Conservation (phyloP, 805 yeast genomes). For the Ogataea trehalophila region DNA sequence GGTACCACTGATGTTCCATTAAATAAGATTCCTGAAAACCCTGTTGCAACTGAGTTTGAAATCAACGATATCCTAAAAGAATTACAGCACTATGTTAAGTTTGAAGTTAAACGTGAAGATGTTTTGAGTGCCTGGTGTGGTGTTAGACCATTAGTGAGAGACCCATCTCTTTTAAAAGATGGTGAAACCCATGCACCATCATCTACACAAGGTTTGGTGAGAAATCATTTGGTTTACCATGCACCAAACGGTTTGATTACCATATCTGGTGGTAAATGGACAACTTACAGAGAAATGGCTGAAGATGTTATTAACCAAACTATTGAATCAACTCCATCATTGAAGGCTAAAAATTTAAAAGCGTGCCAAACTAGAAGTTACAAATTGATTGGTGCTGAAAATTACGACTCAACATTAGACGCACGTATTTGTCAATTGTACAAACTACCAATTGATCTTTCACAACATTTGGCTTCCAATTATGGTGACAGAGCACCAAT, state of each 20-base stretch:
- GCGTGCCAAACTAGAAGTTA: constrained; percentile 51
- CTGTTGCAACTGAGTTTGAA: constrained; percentile 83
- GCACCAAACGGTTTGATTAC: constrained; percentile 74
- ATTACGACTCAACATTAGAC: constrained; percentile 66
- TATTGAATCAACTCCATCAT: constrained; percentile 41
- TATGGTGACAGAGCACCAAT: constrained; percentile 89
- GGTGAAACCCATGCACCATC: constrained; percentile 24
- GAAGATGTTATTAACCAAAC: constrained; percentile 83
- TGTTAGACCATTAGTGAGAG: constrained; percentile 89
- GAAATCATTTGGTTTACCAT: constrained; percentile 77
- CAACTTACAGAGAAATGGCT: constrained; percentile 97
- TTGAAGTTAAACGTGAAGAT: constrained; percentile 85
- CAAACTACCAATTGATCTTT: constrained; percentile 64
- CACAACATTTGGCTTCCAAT: constrained; percentile 77
- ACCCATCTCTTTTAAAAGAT: constrained; percentile 45
- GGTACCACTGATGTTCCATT: constrained; percentile 95
- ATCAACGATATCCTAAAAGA: constrained; percentile 83
- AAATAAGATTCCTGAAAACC: constrained; percentile 64
- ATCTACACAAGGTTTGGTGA: constrained; percentile 82
- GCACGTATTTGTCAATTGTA: constrained; percentile 80
- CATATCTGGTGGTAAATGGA: constrained; percentile 97
- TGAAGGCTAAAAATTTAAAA: constrained; percentile 23
- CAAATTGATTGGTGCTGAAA: constrained; percentile 75
- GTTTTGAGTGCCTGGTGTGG: constrained; percentile 97
- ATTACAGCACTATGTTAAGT: constrained; percentile 82